A percentile compares a stretch with the other conserved stretches of the same genome.
Conservation (phyloP, 306 rosid genomes). For the Cucurbita moschata region DNA sequence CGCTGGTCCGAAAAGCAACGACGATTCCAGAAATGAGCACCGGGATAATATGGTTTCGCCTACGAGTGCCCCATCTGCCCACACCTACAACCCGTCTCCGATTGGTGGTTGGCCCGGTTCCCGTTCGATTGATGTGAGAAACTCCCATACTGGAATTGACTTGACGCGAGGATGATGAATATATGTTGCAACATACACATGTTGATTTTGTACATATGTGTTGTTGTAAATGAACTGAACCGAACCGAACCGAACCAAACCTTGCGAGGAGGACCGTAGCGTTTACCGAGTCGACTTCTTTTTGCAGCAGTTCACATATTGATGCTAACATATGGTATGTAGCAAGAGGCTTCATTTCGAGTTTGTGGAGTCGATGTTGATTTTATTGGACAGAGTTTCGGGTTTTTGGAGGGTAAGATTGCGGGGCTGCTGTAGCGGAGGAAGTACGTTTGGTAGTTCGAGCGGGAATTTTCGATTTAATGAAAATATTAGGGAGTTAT, state of each 20-base stretch:
- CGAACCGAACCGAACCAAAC: conserved; percentile 9
- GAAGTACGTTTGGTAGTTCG: neutral
- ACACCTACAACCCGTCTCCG: conserved; percentile 38
- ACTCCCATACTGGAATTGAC: conserved; percentile 72
- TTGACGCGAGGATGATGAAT: conserved; percentile 63
- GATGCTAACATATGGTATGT: conserved; percentile 11
- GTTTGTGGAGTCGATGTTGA: neutral
- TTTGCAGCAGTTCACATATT: conserved; percentile 11
- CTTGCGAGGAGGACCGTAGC: conserved; percentile 9
- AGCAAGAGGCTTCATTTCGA: conserved; percentile 7
- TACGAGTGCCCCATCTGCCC: conserved; percentile 32
- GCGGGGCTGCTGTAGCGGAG: conserved; percentile 16
- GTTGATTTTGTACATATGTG: conserved; percentile 53
- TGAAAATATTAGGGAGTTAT: neutral
- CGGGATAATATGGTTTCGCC: conserved; percentile 41
- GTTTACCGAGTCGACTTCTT: neutral
- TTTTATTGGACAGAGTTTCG: conserved; percentile 12
- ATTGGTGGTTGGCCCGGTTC: conserved; percentile 54
- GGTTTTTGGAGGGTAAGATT: conserved; percentile 16
- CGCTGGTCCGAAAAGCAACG: conserved; percentile 19
- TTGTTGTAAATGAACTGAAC: conserved; percentile 38
- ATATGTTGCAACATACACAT: conserved; percentile 33
- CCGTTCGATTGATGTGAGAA: conserved; percentile 35
- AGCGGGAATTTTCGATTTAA: neutral
- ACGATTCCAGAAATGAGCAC: conserved; percentile 33